Base-by-base conservation (phyloP, 2,329 filamentous ascomycete genomes). In the Colletotrichum abscissum region DNA sequence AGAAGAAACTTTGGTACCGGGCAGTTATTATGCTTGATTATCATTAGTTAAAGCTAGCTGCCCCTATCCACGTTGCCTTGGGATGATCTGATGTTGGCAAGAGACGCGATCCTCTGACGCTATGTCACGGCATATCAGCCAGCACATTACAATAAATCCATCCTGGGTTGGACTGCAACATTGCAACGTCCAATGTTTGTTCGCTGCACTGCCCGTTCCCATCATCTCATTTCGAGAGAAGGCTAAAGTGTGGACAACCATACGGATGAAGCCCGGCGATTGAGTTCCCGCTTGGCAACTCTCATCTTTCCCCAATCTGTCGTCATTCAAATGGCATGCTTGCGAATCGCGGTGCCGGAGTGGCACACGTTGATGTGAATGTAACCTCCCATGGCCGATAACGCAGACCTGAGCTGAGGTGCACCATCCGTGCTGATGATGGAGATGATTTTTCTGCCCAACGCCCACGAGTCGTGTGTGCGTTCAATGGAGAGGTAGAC, bases 41-140 rank as follows among this genome's bases (percentile, higher is more conserved):
- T 24, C 22, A 24, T 28, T 8, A 26, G 63, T 4, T 22, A 11
- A 8, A 22, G 8, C 19, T 14, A 16, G 3, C 26, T 24, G 2
- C 19, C 64, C 38, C 38, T 26, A n/a, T n/a, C n/a, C n/a, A 26
- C 19, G 12, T 67, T 60, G 24, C 24, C 16, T 56, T 60, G 24
- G 12, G 33, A 71, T 71, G 69, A 62, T 60, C 56, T 67, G 63
- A 67, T 55, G 4, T n/a, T 28, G 60, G 14, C 63, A n/a, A 56
- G 12, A 33, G 22, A 19, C 42, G n/a, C 19, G 22, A 60, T 59
- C 24, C 38, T 42, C 19, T 28, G 3, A 33, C 52, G 11, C 38
- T 6, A 9, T 9, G 49, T 49, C 33, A 35, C 14, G 35, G 52
- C 66, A 49, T 26, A 30, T 35, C 35, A 3, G n/a, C 38, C 16